These are phyloP conservation scores for Cytospora piceicola DNA, from an alignment of 2,329 filamentous ascomycete species.

Conservation along the genomic window DNA sequence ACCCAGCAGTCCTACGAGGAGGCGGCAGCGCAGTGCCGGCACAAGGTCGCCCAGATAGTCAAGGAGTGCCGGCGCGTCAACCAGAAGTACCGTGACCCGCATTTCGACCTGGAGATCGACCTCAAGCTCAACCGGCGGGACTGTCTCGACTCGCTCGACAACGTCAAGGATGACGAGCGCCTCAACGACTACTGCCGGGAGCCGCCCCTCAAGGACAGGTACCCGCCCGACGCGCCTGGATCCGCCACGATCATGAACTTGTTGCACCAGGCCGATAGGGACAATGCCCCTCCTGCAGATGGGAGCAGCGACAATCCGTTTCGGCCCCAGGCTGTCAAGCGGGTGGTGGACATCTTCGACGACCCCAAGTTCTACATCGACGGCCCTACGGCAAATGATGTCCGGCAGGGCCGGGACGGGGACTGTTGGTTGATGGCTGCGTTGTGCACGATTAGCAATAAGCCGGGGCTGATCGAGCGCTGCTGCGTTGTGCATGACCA, in stretches of 20 bases:
- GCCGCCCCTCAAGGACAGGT: conserved; percentile 34
- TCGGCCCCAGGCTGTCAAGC: conserved; percentile 62
- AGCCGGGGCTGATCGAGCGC: conserved; percentile 70
- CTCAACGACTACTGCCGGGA: conserved; percentile 17
- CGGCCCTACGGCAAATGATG: conserved; percentile 75
- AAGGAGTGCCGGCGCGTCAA: conserved; percentile 75
- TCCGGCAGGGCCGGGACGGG: conserved; percentile 76
- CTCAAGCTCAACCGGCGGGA: conserved; percentile 62
- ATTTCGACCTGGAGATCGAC: conserved; percentile 83
- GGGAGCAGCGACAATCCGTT: conserved; percentile 38
- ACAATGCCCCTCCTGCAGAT: conserved; percentile 1
- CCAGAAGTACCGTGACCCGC: conserved; percentile 83
- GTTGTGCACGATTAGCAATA: conserved; percentile 75
- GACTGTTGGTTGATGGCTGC: conserved; percentile 89
- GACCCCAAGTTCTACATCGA: conserved; percentile 77
- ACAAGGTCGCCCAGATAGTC: conserved; percentile 65
- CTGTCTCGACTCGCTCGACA: conserved; percentile 52
- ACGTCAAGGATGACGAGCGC: conserved; percentile 34
- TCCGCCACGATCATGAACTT: conserved; percentile 14
- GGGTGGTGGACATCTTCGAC: conserved; percentile 77
- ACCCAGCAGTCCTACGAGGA: conserved; percentile 73
- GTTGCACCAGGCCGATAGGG: conserved; percentile 21
- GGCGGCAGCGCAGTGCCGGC: conserved; percentile 69
- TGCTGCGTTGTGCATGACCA: conserved; percentile 76
- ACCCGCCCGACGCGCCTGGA: conserved; percentile 15